Base-by-base conservation (phyloP, 441 rosid species). In the Iberis amara region DNA sequence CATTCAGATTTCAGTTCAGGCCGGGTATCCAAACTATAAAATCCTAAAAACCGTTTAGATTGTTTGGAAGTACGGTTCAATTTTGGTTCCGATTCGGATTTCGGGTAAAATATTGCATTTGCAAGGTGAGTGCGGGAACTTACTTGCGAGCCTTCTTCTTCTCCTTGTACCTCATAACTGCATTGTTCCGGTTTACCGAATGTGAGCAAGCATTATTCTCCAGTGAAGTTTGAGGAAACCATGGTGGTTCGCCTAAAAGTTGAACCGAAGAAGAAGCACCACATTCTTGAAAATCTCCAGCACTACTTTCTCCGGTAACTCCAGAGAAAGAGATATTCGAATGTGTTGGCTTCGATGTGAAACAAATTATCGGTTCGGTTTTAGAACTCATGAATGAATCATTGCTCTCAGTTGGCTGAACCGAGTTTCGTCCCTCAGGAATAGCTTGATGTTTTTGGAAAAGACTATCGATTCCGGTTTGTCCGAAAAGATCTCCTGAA, bases 161-260 rank as follows among this genome's bases (percentile, higher is more conserved):
- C 62, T 94, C 97, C 75, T 79, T 94, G 78, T 94, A 94, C 23
- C 97, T 97, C 95, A 87, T 58, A 47, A 89, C 96, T 9, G 99
- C 97, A 33, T 87, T 56, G 58, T 69, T 85, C 43, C 96, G 77
- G 50, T 70, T 87, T 50, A 81, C 91, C 39, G 87, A 79, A 26
- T 80, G 61, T 31, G 62, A 69, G 32, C 81, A 78, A 39, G 67
- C 59, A 39, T 55, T 61, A 15, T 61, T 61, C 52, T 56, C 70
- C 66, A 82, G 95, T 21, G 82, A 72, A 51, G 91, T 61, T 11
- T 80, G 89, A 35, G 89, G 80, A 68, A 77, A 74, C 96, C 96
- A 83, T 52, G 91, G 91, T 68, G 96, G 96, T 75, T 89, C 97
- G 9, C 96, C 95, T 72, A 78, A 73, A 68, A 78, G 76, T 68